Evolutionary conservation across 2,329 filamentous ascomycete species (phyloP).

Genomic region (Xylariaceae sp.): DNA sequence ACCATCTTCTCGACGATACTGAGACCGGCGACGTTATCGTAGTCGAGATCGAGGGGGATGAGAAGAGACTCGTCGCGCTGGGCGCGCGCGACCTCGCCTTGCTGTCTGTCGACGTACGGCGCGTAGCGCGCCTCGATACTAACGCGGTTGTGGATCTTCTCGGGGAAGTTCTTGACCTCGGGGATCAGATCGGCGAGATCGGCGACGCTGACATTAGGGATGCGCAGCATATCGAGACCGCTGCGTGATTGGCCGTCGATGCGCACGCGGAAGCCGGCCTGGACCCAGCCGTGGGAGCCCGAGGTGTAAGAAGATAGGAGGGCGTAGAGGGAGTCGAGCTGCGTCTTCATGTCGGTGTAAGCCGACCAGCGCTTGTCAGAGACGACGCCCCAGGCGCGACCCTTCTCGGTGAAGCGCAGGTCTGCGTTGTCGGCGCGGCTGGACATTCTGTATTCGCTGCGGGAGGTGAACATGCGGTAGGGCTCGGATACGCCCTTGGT

Average conservation of each 20-base stretch:
- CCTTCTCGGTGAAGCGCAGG: conserved; percentile 72
- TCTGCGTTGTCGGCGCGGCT: conserved; percentile 93
- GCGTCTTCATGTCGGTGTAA: conserved; percentile 59
- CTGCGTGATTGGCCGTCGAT: conserved; percentile 61
- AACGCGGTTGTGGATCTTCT: conserved; percentile 62
- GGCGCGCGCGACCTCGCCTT: conserved; percentile 59
- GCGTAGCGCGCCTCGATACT: conserved; percentile 80
- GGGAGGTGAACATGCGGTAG: conserved; percentile 96
- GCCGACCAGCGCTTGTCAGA: conserved; percentile 69
- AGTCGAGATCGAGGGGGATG: conserved; percentile 72
- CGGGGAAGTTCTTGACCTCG: conserved; percentile 48
- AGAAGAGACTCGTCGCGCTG: conserved; percentile 69
- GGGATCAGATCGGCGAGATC: conserved; percentile 55
- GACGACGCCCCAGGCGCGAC: conserved; percentile 70
- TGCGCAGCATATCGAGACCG: conserved; percentile 73
- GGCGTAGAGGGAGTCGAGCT: conserved; percentile 61
- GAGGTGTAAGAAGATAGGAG: conserved; percentile 55
- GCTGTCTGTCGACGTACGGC: conserved; percentile 75
- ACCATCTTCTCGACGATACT: conserved; percentile 73
- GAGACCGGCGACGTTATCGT: conserved; percentile 65
- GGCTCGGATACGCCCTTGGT: conserved; percentile 96
- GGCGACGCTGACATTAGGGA: conserved; percentile 55
- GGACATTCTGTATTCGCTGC: conserved; percentile 92
- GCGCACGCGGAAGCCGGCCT: conserved; percentile 63
- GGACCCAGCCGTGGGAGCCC: conserved; percentile 61